Conservation (phyloP, 176 grass and related monocot species). For the Calamus simplicifolius region DNA sequence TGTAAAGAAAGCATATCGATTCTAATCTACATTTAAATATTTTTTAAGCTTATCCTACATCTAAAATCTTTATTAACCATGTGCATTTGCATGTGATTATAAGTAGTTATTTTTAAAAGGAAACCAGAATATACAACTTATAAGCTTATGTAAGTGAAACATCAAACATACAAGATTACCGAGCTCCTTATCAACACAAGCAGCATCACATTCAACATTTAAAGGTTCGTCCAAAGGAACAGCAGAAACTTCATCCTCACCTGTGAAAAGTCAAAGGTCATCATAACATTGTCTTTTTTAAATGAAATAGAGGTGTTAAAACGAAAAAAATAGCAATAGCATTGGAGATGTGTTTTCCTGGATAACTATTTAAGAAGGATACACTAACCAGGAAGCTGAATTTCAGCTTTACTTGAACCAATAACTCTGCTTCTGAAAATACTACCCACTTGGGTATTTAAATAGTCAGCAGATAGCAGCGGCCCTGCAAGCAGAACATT, state of each 20-base stretch:
- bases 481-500: constrained; percentile 15
- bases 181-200: constrained; percentile 67
- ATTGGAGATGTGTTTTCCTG: too few species aligned
- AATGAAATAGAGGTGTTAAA: too few species aligned
- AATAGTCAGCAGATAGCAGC: constrained; percentile 25
- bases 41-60: too few species aligned
- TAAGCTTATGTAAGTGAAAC: not conserved
- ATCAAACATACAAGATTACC: constrained; percentile 45
- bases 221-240: constrained; percentile 58
- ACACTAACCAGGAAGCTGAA: constrained; percentile 67
- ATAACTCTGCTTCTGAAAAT: constrained; percentile 56
- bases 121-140: not conserved
- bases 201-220: constrained; percentile 37
- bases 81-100: too few species aligned
- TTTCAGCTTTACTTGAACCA: constrained; percentile 27
- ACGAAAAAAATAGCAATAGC: too few species aligned
- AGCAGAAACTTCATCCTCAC: constrained; percentile 68
- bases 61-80: too few species aligned
- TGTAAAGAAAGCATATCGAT: too few species aligned
- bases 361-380: too few species aligned
- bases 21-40: too few species aligned
- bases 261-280: constrained; percentile 25
- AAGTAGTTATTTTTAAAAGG: not conserved
- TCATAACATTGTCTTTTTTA: too few species aligned
- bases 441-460: constrained; percentile 32